These are phyloP conservation scores for Vitis amurensis DNA, from an alignment of 164 flowering plant species.

Conservation along the genomic window DNA sequence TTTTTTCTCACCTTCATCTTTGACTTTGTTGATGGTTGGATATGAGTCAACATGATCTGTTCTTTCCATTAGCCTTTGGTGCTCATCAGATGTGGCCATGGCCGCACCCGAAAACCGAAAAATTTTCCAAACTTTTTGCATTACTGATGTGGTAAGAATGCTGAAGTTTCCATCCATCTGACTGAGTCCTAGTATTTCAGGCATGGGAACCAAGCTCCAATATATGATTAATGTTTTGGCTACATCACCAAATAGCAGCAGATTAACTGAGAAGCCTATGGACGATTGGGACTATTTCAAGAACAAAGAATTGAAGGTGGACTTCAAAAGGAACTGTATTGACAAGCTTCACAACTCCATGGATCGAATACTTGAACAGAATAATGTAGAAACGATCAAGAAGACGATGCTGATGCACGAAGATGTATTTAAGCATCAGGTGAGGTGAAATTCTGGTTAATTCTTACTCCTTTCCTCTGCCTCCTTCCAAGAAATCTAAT, in stretches of 20 bases:
- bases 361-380: conserved; percentile 43
- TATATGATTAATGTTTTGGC: conserved; percentile 32
- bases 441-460: conserved; percentile 6
- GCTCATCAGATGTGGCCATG: conserved; percentile 4
- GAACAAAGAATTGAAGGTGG: conserved; percentile 14
- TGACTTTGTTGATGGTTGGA: background rate
- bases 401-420: conserved; percentile 67
- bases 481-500: background rate
- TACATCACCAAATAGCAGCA: conserved; percentile 13
- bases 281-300: conserved; percentile 21
- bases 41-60: conserved; percentile 1
- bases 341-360: conserved; percentile 32
- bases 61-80: conserved; percentile 5
- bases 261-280: conserved; percentile 16
- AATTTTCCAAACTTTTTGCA: background rate
- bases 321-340: conserved; percentile 4
- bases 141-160: background rate
- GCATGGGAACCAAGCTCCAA: conserved; percentile 64
- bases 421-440: conserved; percentile 70
- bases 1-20: background rate
- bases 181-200: conserved; percentile 30
- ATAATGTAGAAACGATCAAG: conserved; percentile 44
- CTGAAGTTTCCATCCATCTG: too few relatives aligned
- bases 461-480: background rate
- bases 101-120: background rate